Percentiles rank a stretch among this genome's conserved stretches.
phyloP scores from a whole-genome alignment of 2,329 filamentous ascomycete genomes.

The Truncatella angustata region DNA sequence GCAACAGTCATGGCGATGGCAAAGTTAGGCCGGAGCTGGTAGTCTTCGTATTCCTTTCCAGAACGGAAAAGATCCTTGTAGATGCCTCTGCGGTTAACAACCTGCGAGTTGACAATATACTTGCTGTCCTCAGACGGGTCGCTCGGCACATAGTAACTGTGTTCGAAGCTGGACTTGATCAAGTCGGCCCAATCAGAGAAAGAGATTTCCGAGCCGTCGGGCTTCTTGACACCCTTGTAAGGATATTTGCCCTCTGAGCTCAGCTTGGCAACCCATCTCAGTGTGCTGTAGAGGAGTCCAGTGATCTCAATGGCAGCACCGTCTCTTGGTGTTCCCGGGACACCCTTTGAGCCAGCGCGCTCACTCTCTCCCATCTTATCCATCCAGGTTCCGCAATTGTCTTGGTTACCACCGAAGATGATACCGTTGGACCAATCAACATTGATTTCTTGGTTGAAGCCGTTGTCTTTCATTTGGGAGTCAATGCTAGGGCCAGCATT shows the following conservation, averaged over 20 bases:
- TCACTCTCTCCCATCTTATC: conserved; percentile 99
- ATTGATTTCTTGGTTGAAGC: conserved; percentile 87
- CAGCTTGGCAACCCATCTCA: conserved; percentile 75
- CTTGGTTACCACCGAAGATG: conserved; percentile 90
- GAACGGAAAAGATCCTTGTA: conserved; percentile 97
- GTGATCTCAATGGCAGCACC: conserved; percentile 95
- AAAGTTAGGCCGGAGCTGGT: conserved; percentile 93
- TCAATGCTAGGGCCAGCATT: conserved; percentile 89
- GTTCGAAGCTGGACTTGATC: conserved; percentile 85
- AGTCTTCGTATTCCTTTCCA: conserved; percentile 95
- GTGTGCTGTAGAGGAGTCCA: conserved; percentile 84
- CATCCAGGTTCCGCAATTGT: conserved; percentile 99
- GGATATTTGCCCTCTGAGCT: conserved; percentile 67
- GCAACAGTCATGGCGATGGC: conserved; percentile 94
- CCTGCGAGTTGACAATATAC: conserved; percentile 75
- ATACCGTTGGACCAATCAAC: conserved; percentile 91
- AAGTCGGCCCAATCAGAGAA: conserved; percentile 77
- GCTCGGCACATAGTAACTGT: conserved; percentile 82
- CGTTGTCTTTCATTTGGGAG: conserved; percentile 86
- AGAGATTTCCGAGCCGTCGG: conserved; percentile 59
- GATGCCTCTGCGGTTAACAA: conserved; percentile 89
- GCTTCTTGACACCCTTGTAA: conserved; percentile 68
- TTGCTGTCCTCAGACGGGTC: conserved; percentile 66
- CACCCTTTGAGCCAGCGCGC: conserved; percentile 84
- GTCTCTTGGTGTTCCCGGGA: conserved; percentile 95